Percentiles rank a stretch among this genome's conserved stretches.
Evolutionary conservation across 148 eudicot genomes (phyloP).

Genomic region (Rhododendron molle): DNA sequence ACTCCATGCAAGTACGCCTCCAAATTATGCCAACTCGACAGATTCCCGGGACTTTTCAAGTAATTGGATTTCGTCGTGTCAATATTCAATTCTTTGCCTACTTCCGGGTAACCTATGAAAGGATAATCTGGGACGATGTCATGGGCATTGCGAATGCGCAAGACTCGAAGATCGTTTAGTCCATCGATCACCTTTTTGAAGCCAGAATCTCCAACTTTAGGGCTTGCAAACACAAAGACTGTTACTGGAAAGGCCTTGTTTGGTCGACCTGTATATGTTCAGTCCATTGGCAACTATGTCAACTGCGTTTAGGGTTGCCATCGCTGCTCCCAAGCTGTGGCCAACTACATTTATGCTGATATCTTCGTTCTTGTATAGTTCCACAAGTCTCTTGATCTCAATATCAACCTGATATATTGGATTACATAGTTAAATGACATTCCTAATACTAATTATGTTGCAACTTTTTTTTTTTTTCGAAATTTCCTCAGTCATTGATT

Average conservation of each 20-base stretch:
- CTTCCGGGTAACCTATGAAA: constrained; percentile 37
- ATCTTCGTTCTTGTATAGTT: constrained; percentile 5
- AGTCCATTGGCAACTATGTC: constrained; percentile 50
- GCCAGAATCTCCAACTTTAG: constrained; percentile 43
- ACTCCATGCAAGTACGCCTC: constrained; percentile 61
- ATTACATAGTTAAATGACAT: no score
- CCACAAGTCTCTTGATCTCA: constrained; percentile 43
- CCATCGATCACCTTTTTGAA: constrained; percentile 28
- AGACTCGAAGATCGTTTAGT: constrained; percentile 25
- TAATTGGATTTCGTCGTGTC: constrained; percentile 49
- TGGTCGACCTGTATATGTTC: constrained; percentile 12
- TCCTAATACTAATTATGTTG: neutral
- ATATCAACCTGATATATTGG: no score
- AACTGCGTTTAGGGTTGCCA: constrained; percentile 48
- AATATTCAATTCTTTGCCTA: constrained; percentile 44
- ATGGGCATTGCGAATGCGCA: constrained; percentile 30
- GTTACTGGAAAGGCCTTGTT: constrained; percentile 43
- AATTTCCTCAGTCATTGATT: no score
- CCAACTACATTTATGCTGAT: constrained; percentile 55
- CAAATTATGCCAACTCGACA: constrained; percentile 50
- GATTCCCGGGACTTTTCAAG: constrained; percentile 39
- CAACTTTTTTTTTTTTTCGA: no score
- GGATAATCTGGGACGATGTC: constrained; percentile 57
- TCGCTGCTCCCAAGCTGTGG: constrained; percentile 60
- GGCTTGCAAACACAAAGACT: constrained; percentile 38